Conservation (phyloP, 306 rosid species). For the Corylus avellana region DNA sequence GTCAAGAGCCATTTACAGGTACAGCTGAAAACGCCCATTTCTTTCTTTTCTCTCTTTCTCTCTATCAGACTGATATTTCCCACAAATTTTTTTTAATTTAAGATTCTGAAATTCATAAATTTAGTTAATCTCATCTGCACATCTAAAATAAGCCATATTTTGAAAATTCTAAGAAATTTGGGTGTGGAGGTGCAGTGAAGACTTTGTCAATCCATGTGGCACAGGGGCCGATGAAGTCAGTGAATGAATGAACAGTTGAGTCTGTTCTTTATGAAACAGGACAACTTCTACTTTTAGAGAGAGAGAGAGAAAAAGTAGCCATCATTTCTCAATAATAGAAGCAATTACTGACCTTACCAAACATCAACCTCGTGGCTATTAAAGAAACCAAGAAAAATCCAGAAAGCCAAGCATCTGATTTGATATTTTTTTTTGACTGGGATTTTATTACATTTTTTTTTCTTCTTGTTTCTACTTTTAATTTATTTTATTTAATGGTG, state of each 20-base stretch:
- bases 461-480: not conserved
- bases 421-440: slow-evolving; percentile 16
- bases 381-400: slow-evolving; percentile 44
- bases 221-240: slow-evolving; percentile 60
- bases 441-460: slow-evolving; percentile 17
- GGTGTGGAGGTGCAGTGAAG: slow-evolving; percentile 33
- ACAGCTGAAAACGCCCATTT: slow-evolving; percentile 9
- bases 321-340: slow-evolving; percentile 97
- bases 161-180: not conserved
- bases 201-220: slow-evolving; percentile 57
- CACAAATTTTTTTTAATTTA: too few relatives aligned
- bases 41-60: not conserved
- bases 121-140: too few relatives aligned
- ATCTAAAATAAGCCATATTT: too few relatives aligned
- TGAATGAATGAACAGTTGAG: slow-evolving; percentile 52
- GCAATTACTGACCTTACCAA: slow-evolving; percentile 79
- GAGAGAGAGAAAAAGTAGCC: slow-evolving; percentile 54
- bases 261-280: slow-evolving; percentile 47
- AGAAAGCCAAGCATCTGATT: slow-evolving; percentile 40
- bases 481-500: slow-evolving; percentile 1
- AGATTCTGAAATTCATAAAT: too few relatives aligned
- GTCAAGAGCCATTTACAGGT: slow-evolving; percentile 99
- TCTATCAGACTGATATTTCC: not conserved
- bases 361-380: slow-evolving; percentile 72
- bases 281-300: slow-evolving; percentile 71